Evolutionary conservation across 2,329 filamentous ascomycete genomes (phyloP).

Genomic region (Penicillium rolfsii): DNA sequence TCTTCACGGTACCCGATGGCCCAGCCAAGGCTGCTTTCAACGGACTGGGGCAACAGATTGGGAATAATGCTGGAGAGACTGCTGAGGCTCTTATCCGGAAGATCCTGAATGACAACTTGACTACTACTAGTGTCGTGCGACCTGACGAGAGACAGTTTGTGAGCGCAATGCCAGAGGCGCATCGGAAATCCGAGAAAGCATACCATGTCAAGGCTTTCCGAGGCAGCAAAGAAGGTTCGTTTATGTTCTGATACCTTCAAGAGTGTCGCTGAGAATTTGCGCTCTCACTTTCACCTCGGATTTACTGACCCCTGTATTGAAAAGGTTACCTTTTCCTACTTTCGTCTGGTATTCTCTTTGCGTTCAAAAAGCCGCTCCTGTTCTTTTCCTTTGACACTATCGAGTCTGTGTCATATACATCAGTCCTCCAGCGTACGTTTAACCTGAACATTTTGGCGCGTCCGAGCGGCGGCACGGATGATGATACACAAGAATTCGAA

Average conservation of each 20-base stretch:
- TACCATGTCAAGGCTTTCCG: slow-evolving; percentile 67
- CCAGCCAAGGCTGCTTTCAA: slow-evolving; percentile 50
- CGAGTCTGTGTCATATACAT: slow-evolving; percentile 65
- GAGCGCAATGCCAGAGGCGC: slow-evolving; percentile 62
- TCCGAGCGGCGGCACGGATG: slow-evolving; percentile 34
- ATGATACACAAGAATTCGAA: slow-evolving; percentile 60
- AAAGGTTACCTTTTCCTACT: slow-evolving; percentile 67
- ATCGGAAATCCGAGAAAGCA: slow-evolving; percentile 65
- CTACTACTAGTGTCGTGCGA: slow-evolving; percentile 52
- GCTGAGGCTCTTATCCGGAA: slow-evolving; percentile 49
- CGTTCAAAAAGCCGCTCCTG: slow-evolving; percentile 67
- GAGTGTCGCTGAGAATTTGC: neutral
- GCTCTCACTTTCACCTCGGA: neutral
- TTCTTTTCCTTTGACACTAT: slow-evolving; percentile 65
- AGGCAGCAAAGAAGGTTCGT: slow-evolving; percentile 66
- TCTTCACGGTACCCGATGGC: slow-evolving; percentile 63
- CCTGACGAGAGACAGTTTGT: slow-evolving; percentile 62
- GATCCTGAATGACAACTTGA: slow-evolving; percentile 55
- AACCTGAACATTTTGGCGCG: slow-evolving; percentile 62
- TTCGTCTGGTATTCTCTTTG: slow-evolving; percentile 63
- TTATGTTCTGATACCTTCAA: neutral
- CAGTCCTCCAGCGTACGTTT: slow-evolving; percentile 67
- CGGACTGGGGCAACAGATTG: slow-evolving; percentile 49
- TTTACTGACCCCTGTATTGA: neutral
- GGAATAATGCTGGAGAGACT: slow-evolving; percentile 50